These are phyloP conservation scores for Dioszegia hungarica DNA, from an alignment of 768 basidiomycete species.

Conservation along the genomic window DNA sequence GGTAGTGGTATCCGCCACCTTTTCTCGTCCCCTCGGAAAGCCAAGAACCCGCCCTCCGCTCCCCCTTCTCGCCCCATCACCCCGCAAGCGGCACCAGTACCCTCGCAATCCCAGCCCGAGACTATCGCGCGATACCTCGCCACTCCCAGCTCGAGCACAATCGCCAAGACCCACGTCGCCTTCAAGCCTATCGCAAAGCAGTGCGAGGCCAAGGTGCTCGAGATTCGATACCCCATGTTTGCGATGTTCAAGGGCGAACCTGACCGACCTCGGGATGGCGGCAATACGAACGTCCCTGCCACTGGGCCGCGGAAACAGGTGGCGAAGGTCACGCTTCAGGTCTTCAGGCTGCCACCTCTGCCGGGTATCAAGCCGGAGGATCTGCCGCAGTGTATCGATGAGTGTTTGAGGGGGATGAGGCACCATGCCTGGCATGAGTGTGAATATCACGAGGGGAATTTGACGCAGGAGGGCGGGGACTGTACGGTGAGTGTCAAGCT, in stretches of 20 bases:
- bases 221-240: constrained; percentile 55
- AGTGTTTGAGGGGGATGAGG: constrained; percentile 79
- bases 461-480: constrained; percentile 92
- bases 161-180: constrained; percentile 78
- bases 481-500: constrained; percentile 63
- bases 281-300: constrained; percentile 13
- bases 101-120: constrained; percentile 36
- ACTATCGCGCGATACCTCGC: constrained; percentile 43
- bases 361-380: constrained; percentile 73
- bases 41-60: constrained; percentile 19
- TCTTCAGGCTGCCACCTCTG: constrained; percentile 83
- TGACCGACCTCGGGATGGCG: constrained; percentile 18
- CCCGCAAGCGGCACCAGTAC: constrained; percentile 3
- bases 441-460: constrained; percentile 83
- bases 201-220: constrained; percentile 79
- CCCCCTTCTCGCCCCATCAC: constrained; percentile 5
- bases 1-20: constrained; percentile 41
- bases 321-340: constrained; percentile 81
- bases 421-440: constrained; percentile 90
- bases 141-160: constrained; percentile 52
- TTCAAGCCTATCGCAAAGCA: constrained; percentile 80
- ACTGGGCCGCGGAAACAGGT: constrained; percentile 59
- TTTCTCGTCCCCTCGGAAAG: constrained; percentile 51
- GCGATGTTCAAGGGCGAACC: constrained; percentile 46
- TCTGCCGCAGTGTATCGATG: constrained; percentile 86